phyloP scores from a whole-genome alignment of 345 rosid genomes.

The Schrenkiella parvula region DNA sequence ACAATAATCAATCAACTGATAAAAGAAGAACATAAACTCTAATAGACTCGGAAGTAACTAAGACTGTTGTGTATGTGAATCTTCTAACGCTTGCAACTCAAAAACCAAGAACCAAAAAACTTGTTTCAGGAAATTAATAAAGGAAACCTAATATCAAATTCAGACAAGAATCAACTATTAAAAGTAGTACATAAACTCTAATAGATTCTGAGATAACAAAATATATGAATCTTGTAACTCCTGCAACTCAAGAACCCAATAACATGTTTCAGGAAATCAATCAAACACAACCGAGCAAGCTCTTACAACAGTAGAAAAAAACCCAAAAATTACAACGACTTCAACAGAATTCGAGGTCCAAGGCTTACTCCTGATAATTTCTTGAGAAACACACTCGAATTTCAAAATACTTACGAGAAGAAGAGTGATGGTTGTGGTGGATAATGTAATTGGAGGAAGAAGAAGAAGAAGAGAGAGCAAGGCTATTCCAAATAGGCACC shows the following conservation, averaged over 20 bases:
- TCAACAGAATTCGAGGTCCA: too few relatives aligned
- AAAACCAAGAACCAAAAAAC: background rate
- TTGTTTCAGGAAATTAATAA: background rate
- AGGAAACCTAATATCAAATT: background rate
- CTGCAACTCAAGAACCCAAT: background rate
- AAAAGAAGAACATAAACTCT: background rate
- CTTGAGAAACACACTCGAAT: background rate
- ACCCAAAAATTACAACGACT: background rate
- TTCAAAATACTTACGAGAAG: conserved; percentile 21
- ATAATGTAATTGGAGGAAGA: conserved; percentile 1
- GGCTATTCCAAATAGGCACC: conserved; percentile 42
- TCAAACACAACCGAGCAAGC: background rate
- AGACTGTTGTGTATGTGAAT: background rate
- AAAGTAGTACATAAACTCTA: background rate
- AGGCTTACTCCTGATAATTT: background rate
- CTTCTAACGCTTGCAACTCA: background rate
- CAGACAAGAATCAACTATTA: background rate
- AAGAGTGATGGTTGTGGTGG: background rate
- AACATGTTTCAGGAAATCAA: background rate
- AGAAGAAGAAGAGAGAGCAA: conserved; percentile 32
- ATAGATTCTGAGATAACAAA: background rate
- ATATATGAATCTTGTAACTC: background rate
- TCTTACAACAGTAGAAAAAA: background rate
- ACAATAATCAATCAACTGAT: background rate
- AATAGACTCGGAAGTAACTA: background rate